Evolutionary conservation across 352 stramenopile genomes (phyloP).

Genomic region (Globisporangium solare): DNA sequence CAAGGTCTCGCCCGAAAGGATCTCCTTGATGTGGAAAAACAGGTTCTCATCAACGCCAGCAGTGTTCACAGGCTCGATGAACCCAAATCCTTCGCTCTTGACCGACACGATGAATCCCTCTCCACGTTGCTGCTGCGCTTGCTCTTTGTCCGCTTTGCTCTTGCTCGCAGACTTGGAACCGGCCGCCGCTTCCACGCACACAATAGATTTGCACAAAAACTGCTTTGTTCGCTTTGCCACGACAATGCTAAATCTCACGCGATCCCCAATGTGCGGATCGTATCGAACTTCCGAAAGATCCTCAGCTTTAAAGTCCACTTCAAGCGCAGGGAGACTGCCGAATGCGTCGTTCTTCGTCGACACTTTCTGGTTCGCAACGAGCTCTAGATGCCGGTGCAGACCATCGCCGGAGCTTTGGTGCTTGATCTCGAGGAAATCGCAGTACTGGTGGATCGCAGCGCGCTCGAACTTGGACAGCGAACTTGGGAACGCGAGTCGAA

Average conservation of each 20-base stretch:
- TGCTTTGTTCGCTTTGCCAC: conserved; percentile 65
- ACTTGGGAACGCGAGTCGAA: conserved; percentile 34
- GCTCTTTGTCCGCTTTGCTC: conserved; percentile 19
- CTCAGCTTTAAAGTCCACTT: conserved; percentile 56
- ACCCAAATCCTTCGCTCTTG: conserved; percentile 72
- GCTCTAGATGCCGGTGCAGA: conserved; percentile 28
- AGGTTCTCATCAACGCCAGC: conserved; percentile 46
- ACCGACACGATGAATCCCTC: conserved; percentile 64
- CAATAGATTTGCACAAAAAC: conserved; percentile 47
- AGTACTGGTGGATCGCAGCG: conserved; percentile 58
- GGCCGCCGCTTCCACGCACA: conserved; percentile 30
- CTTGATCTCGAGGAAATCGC: conserved; percentile 48
- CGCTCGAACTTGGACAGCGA: conserved; percentile 64
- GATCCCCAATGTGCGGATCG: conserved; percentile 52
- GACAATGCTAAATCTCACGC: conserved; percentile 56
- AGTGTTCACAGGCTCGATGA: conserved; percentile 56
- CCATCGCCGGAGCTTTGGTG: conserved; percentile 49
- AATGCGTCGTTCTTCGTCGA: conserved; percentile 10
- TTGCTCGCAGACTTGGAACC: conserved; percentile 9
- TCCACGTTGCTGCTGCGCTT: conserved; percentile 12
- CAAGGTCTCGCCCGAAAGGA: conserved; percentile 44
- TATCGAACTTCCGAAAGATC: conserved; percentile 65
- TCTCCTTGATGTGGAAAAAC: conserved; percentile 80
- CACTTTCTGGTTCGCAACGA: conserved; percentile 27
- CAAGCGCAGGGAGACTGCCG: conserved; percentile 17